Conservation (phyloP, 2,329 filamentous ascomycete genomes). For the Botrytis tulipae region DNA sequence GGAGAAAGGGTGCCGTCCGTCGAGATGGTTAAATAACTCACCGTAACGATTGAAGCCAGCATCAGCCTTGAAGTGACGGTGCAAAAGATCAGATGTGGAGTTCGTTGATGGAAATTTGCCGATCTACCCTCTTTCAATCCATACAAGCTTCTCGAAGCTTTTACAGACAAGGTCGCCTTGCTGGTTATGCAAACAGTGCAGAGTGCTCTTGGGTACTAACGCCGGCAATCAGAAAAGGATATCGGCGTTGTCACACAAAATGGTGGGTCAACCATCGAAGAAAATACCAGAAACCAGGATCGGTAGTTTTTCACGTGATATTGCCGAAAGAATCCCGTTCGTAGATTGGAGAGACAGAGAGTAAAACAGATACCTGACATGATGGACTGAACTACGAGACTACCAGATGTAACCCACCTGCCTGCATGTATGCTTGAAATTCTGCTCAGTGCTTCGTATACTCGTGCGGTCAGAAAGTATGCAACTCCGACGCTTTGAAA, state of each 20-base stretch:
- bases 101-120: not conserved
- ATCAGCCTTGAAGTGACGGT: not conserved
- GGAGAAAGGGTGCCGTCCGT: not conserved
- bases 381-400: not conserved
- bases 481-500: no score
- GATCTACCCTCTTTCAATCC: not conserved
- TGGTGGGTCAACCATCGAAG: not conserved
- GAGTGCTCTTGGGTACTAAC: not conserved
- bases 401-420: not conserved
- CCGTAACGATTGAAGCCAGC: not conserved
- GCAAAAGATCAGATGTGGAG: not conserved
- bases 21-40: not conserved
- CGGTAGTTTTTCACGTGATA: not conserved
- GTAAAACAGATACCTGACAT: not conserved
- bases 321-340: not conserved
- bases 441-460: not conserved
- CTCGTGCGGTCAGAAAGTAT: no score
- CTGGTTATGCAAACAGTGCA: not conserved
- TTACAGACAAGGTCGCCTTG: not conserved
- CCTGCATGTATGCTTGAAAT: not conserved
- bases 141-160: not conserved
- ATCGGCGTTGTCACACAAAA: not conserved
- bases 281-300: not conserved
- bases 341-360: not conserved
- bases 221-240: not conserved